Percentiles rank a stretch among this genome's conserved stretches.
Conservation (phyloP, 2,329 filamentous ascomycete species). For the Hirsutella thompsonii region DNA sequence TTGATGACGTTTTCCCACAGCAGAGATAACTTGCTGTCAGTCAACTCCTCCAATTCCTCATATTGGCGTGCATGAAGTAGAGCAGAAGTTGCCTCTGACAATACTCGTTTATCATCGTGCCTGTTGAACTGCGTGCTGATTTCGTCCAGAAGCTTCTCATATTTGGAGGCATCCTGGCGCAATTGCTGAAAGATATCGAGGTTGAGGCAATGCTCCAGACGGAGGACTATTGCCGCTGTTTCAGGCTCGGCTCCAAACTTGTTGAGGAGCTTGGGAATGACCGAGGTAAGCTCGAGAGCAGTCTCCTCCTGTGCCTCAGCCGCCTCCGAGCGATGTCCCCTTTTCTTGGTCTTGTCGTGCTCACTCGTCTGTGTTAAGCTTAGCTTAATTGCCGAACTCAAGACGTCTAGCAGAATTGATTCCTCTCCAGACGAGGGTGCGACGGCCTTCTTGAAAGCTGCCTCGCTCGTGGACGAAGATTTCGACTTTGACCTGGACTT, state of each 20-base stretch:
- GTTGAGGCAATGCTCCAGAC: constrained; percentile 76
- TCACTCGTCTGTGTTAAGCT: constrained; percentile 56
- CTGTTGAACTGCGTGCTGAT: constrained; percentile 88
- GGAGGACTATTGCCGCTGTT: constrained; percentile 74
- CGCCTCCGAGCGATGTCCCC: constrained; percentile 47
- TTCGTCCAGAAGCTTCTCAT: constrained; percentile 72
- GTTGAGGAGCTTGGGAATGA: constrained; percentile 76
- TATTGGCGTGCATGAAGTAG: constrained; percentile 76
- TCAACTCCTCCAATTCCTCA: constrained; percentile 77
- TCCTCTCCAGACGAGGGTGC: constrained; percentile 69
- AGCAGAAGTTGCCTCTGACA: constrained; percentile 71
- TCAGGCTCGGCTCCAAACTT: constrained; percentile 87
- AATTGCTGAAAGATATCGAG: constrained; percentile 80
- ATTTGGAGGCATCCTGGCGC: constrained; percentile 71
- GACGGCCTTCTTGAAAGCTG: constrained; percentile 56
- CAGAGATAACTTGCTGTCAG: constrained; percentile 64
- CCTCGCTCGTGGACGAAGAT: constrained; percentile 34
- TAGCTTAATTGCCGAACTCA: constrained; percentile 70
- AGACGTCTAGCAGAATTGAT: constrained; percentile 70
- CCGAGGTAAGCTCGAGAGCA: constrained; percentile 60
- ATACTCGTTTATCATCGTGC: constrained; percentile 76
- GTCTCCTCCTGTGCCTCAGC: constrained; percentile 64
- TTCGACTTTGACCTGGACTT: constrained; percentile 37
- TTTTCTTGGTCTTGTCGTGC: constrained; percentile 45
- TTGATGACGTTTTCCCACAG: constrained; percentile 79